Conservation (phyloP, 305 asterid species). For the Fraxinus xanthoxyloides region DNA sequence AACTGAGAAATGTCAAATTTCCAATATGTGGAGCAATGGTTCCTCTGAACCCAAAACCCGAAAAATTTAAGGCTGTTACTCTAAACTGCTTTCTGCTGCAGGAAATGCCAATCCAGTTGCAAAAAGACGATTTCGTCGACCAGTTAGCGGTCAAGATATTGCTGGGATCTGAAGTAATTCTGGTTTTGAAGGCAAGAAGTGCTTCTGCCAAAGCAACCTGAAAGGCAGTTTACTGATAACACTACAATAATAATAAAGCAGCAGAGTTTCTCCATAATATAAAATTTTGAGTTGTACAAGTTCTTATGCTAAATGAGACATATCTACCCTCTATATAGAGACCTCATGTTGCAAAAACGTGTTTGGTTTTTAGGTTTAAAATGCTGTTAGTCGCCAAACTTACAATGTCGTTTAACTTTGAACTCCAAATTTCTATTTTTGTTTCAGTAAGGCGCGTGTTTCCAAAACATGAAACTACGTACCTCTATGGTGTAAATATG, state of each 20-base stretch:
- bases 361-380: no score
- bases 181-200: conserved; percentile 16
- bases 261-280: neutral
- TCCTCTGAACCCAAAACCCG: conserved; percentile 18
- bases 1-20: neutral
- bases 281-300: no score
- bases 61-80: conserved; percentile 16
- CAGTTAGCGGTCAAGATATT: conserved; percentile 15
- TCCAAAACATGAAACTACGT: no score
- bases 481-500: no score
- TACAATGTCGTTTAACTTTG: no score
- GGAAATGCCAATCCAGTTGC: conserved; percentile 32
- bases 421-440: no score
- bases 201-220: neutral
- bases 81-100: neutral
- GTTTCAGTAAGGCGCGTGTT: no score
- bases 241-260: neutral
- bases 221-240: neutral
- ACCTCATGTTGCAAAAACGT: no score
- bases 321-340: no score
- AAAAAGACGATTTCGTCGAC: conserved; percentile 15
- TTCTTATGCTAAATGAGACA: no score
- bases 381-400: no score
- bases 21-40: conserved; percentile 13
- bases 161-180: conserved; percentile 27